Evolutionary conservation across 2,329 filamentous ascomycete species (phyloP).

Genomic region (Nothopassalora personata): DNA sequence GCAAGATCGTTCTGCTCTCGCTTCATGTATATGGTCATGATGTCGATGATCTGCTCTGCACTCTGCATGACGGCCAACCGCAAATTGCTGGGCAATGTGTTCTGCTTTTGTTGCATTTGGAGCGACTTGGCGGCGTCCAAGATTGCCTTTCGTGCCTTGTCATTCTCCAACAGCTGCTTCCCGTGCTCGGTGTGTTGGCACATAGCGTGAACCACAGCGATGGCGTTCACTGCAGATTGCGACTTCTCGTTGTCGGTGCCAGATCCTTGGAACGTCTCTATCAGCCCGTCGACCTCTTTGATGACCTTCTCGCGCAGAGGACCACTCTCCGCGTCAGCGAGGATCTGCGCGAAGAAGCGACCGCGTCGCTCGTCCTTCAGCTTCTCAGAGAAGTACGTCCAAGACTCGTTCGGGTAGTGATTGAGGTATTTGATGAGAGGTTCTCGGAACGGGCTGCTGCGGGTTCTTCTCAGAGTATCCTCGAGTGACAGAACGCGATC

Average conservation of each 20-base stretch:
- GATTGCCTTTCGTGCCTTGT: slow-evolving; percentile 54
- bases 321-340: slow-evolving; percentile 68
- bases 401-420: slow-evolving; percentile 83
- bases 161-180: slow-evolving; percentile 59
- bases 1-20: slow-evolving; percentile 62
- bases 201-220: slow-evolving; percentile 78
- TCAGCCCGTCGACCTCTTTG: slow-evolving; percentile 66
- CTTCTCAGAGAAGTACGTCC: slow-evolving; percentile 70
- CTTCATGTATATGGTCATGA: slow-evolving; percentile 75
- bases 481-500: slow-evolving; percentile 88
- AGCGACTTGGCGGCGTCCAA: slow-evolving; percentile 68
- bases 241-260: slow-evolving; percentile 61
- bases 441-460: slow-evolving; percentile 83
- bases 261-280: slow-evolving; percentile 48
- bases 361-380: slow-evolving; percentile 83
- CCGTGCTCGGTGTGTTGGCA: slow-evolving; percentile 60
- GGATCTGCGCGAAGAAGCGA: slow-evolving; percentile 81
- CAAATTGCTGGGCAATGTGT: slow-evolving; percentile 64
- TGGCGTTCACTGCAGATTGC: slow-evolving; percentile 76
- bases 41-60: slow-evolving; percentile 77
- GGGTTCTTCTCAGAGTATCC: slow-evolving; percentile 74
- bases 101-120: slow-evolving; percentile 65
- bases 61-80: slow-evolving; percentile 85
- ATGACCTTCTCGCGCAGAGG: slow-evolving; percentile 69
- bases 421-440: slow-evolving; percentile 92